A percentile compares a stretch with the other conserved stretches of the same genome.
Conservation (phyloP, 257 asterid genomes). For the Coffea eugenioides region DNA sequence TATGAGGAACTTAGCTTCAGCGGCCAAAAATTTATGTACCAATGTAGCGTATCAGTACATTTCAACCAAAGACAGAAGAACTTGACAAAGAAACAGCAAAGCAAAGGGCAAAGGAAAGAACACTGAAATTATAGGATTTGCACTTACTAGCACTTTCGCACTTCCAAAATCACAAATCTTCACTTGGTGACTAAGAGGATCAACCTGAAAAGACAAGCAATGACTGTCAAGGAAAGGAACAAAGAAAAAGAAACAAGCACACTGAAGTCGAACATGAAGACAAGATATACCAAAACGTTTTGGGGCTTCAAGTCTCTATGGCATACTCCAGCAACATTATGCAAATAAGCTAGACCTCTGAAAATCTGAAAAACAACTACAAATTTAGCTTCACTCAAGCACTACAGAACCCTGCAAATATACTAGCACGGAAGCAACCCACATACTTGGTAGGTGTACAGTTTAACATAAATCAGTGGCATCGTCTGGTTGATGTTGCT, state of each 20-base stretch:
- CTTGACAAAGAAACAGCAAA: not conserved
- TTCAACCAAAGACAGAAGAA: not conserved
- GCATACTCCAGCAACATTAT: slow-evolving; percentile 86
- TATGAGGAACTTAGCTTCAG: not conserved
- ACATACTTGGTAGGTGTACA: slow-evolving; percentile 84
- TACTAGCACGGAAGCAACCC: not conserved
- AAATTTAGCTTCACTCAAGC: slow-evolving; percentile 3
- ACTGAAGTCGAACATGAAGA: not conserved
- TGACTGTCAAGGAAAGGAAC: slow-evolving; percentile 9
- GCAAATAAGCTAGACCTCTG: slow-evolving; percentile 96
- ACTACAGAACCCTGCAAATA: not conserved
- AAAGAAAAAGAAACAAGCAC: not conserved
- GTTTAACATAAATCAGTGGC: slow-evolving; percentile 93
- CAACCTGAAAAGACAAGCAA: slow-evolving; percentile 53
- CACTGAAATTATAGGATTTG: slow-evolving; percentile 3
- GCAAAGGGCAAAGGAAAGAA: not conserved
- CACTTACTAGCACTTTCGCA: slow-evolving; percentile 89
- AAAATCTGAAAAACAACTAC: slow-evolving; percentile 58
- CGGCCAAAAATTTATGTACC: not conserved
- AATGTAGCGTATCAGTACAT: not conserved
- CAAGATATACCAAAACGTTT: slow-evolving; percentile 68
- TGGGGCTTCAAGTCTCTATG: slow-evolving; percentile 97
- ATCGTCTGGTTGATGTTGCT: slow-evolving; percentile 74
- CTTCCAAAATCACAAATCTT: slow-evolving; percentile 98
- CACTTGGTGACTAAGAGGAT: slow-evolving; percentile 77